phyloP scores from a whole-genome alignment of 345 rosid species.

The Populus pruinosa region DNA sequence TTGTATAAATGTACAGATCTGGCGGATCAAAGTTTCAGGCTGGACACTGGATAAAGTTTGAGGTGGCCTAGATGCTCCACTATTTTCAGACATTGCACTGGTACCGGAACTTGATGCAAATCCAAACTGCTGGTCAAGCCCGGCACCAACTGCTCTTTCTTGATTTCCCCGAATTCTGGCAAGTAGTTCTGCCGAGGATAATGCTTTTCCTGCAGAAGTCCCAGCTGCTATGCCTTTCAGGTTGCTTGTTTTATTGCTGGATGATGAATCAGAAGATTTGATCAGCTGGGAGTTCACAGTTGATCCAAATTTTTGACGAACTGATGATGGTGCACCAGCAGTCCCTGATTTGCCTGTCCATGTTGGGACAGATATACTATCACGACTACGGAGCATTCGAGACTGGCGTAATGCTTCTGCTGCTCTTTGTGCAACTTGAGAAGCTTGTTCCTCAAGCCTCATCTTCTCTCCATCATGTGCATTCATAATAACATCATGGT shows the following conservation, averaged over 20 bases:
- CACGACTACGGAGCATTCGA: slow-evolving; percentile 75
- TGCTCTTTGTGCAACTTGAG: slow-evolving; percentile 84
- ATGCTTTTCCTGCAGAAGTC: slow-evolving; percentile 72
- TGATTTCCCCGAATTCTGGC: slow-evolving; percentile 72
- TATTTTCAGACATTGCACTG: slow-evolving; percentile 19
- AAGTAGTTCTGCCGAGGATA: slow-evolving; percentile 77
- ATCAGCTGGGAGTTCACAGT: slow-evolving; percentile 51
- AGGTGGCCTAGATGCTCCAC: slow-evolving; percentile 38
- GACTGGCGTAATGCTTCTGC: slow-evolving; percentile 94
- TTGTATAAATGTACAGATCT: slow-evolving; percentile 79
- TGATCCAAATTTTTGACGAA: slow-evolving; percentile 71
- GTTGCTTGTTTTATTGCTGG: slow-evolving; percentile 29
- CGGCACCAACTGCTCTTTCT: slow-evolving; percentile 69
- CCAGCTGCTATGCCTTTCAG: slow-evolving; percentile 62
- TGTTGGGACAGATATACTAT: slow-evolving; percentile 78
- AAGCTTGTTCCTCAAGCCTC: slow-evolving; percentile 87
- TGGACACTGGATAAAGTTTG: slow-evolving; percentile 34
- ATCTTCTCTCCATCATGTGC: slow-evolving; percentile 72
- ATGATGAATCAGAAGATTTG: slow-evolving; percentile 38
- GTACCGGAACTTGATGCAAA: slow-evolving; percentile 36
- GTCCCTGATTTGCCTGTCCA: slow-evolving; percentile 94
- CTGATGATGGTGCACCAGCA: slow-evolving; percentile 84
- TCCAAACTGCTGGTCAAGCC: slow-evolving; percentile 41
- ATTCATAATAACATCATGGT: slow-evolving; percentile 79
- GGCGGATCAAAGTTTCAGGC: slow-evolving; percentile 77